Evolutionary conservation across 1,284 basidiomycete species (phyloP), one percentile per base, ranked within the genome.

Genomic region (Clitocybe nebularis): DNA sequence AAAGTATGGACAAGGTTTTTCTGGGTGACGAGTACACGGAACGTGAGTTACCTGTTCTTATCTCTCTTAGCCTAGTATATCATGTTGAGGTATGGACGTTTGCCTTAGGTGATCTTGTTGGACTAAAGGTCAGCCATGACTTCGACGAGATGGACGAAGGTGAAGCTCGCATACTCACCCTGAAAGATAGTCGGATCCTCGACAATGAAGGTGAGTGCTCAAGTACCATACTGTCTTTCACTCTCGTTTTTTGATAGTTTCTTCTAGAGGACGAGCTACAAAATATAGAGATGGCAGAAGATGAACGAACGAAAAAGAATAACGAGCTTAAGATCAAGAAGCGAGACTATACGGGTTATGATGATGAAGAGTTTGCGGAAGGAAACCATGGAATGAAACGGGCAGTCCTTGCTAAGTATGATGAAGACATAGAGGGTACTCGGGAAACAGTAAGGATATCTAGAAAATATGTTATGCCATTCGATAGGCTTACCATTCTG

Each of bases 91-190:
- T 41, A 33, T 29, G 20, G 14, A 19, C 28, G 3, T 74, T 41
- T n/a, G 25, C 54, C 24, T n/a, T 43, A 89, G 85, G 77, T 71
- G 95, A 98, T 66, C 79, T 99, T 47, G 79, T 75, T 44, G 96
- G 96, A 32, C 68, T 99, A 48, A 96, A 95, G 74, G 96, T 99
- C 59, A 86, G 79, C 65, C 96, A 99, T 68, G 91, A 92, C 71
- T 82, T 95, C 46, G 89, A 95, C 46, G 87, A 79, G 48, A 77
- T 97, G 64, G 86, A 85, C 46, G 92, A 93, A 62, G 95, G 96
- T 52, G 89, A 96, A 64, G 93, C 92, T 53, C 82, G 85, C 48
- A 90, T 99, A 68, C 83, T 99, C 52, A 99, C 96, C 1, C 72
- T 99, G 57, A 94, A 95, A 76, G 96, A 99, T 61, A 87, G 84